These are phyloP conservation scores for Coccomyxa subellipsoidea DNA, from an alignment of 163 green algal species.

Conservation along the genomic window DNA sequence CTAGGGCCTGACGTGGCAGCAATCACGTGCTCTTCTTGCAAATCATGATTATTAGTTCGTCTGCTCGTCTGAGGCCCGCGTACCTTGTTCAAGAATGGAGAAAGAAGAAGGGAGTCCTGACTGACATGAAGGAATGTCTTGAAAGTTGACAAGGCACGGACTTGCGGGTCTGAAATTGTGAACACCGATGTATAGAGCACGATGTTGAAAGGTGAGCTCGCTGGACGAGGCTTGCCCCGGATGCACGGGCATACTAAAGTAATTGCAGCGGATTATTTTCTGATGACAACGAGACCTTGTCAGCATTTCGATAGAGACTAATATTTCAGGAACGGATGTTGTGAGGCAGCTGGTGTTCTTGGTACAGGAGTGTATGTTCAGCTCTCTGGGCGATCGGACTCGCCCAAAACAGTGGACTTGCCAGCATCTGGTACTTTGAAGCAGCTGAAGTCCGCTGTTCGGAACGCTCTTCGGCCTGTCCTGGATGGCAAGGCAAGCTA, in stretches of 20 bases:
- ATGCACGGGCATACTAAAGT: neutral
- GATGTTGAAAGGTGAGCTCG: neutral
- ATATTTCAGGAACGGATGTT: no score
- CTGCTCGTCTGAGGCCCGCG: no score
- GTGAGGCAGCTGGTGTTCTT: neutral
- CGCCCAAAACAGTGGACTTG: neutral
- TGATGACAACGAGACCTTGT: no score
- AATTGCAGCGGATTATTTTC: no score
- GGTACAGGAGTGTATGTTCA: neutral
- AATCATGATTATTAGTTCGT: neutral
- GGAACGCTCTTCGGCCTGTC: neutral
- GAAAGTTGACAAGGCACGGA: no score
- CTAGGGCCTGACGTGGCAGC: no score
- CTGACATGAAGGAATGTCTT: no score
- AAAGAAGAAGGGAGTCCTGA: no score
- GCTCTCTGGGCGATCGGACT: neutral
- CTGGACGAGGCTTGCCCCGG: neutral
- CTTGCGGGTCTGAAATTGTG: no score
- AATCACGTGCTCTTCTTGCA: neutral
- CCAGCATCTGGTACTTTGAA: neutral
- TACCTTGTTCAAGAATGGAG: no score
- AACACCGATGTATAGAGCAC: neutral
- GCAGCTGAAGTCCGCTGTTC: neutral
- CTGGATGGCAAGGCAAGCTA: neutral
- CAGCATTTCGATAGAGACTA: no score